Evolutionary conservation across 352 stramenopile species (phyloP).

Genomic region (Globisporangium mamillatum): DNA sequence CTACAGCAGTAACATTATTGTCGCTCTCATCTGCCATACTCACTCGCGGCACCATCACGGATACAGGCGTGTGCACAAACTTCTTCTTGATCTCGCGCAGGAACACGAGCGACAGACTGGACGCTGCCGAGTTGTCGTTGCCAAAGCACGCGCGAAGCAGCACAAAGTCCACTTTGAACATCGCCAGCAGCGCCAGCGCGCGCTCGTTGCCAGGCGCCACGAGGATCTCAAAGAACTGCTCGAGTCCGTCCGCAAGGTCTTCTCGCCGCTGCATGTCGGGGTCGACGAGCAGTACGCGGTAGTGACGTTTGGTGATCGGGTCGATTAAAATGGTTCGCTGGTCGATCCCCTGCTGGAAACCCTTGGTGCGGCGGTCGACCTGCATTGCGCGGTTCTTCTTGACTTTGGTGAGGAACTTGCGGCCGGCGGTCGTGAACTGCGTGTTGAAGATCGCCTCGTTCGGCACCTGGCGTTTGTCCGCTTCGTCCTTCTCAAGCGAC

Average conservation of each 20-base stretch:
- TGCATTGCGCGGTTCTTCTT: conserved; percentile 80
- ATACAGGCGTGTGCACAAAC: conserved; percentile 50
- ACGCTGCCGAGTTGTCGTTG: conserved; percentile 51
- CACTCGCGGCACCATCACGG: conserved; percentile 34
- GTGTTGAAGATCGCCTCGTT: conserved; percentile 82
- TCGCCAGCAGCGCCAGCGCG: conserved; percentile 48
- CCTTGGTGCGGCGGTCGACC: conserved; percentile 60
- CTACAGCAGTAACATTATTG: not conserved
- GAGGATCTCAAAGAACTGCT: conserved; percentile 66
- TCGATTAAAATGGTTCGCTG: conserved; percentile 44
- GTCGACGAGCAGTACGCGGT: conserved; percentile 64
- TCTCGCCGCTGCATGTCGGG: conserved; percentile 61
- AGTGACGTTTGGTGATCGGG: conserved; percentile 55
- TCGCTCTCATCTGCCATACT: conserved; percentile 11
- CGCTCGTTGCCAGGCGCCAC: conserved; percentile 62
- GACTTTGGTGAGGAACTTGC: conserved; percentile 64
- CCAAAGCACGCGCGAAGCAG: conserved; percentile 48
- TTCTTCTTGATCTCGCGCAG: conserved; percentile 56
- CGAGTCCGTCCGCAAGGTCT: conserved; percentile 57
- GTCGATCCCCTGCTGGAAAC: conserved; percentile 54
- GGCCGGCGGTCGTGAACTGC: conserved; percentile 66
- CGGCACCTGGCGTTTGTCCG: conserved; percentile 20
- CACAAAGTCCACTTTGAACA: conserved; percentile 69
- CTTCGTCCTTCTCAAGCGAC: not conserved
- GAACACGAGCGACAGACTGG: conserved; percentile 50